Evolutionary conservation across 2,329 filamentous ascomycete species (phyloP), one percentile per base, ranked within the genome.

Genomic region (Phoma sp.): DNA sequence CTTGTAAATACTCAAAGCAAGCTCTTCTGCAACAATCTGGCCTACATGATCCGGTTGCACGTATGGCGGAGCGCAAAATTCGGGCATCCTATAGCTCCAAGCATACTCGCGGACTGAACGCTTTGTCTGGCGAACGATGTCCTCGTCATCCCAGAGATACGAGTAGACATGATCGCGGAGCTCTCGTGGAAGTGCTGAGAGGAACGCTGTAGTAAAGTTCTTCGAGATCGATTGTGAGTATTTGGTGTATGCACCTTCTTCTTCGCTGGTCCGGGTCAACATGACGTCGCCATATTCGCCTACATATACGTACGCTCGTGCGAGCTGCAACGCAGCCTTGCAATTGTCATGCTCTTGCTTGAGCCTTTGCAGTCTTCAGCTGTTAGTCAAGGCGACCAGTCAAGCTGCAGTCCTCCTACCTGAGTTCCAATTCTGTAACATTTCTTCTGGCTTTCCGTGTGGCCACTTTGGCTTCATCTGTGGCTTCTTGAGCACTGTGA

Each of bases 231-330:
- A 30, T 7, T 54, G 45, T n/a, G 40, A 32, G 29, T 40, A 54
- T 1, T 6, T 40, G 3, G 45, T 47, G 23, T 54, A 54, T 48
- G 51, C 51, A 22, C 23, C 13, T 36, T 54, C 45, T 35, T 54
- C 51, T 22, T 23, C 35, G 1, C 45, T 48, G 10, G 1, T 24
- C 2, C 1, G 4, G 14, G 25, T 54, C 8, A 48, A 44, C 32
- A 29, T n/a, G n/a, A 11, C 45, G 4, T 14, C 6, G 32, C 22
- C 3, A 13, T 33, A 22, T 7, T 7, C 5, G 2, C 6, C 25
- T 11, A 2, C 10, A 10, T 10, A 23, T 13, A 85, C 87, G 75
- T 85, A 89, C 73, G 73, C 72, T 93, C 1, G 90, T 85, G 52
- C 45, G 18, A 29, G 40, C 27, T n/a, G 36, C 4, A 54, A 35